Base-by-base conservation (phyloP, 441 rosid species). In the Biscutella laevigata region DNA sequence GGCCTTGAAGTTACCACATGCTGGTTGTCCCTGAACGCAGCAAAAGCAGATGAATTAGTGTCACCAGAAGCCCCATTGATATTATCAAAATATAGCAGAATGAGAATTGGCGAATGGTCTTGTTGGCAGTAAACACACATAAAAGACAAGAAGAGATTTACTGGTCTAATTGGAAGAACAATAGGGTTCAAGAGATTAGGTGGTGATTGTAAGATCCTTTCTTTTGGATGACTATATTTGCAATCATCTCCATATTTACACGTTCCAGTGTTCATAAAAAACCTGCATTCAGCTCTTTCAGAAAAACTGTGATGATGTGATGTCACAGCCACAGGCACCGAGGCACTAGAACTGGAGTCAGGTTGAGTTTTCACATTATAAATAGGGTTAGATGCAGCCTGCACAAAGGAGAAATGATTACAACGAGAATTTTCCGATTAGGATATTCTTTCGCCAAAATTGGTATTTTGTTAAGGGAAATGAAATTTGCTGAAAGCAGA, bases 211-310 rank as follows among this genome's bases (percentile, higher is more conserved):
- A 70, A 59, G 35, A 73, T 66, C 71, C 72, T 75, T 56, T 71
- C 84, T 37, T 66, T 69, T 0, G 81, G 83, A 64, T 83, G 95
- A 68, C 70, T 82, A 66, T 75, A 86, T 79, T 81, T 82, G 84
- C 91, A 82, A 37, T 81, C 83, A 26, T 76, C 69, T 68, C 95
- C 95, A 39, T 79, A 83, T 65, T 79, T 86, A 80, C 91, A 82
- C 13, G 77, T 71, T 24, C 95, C 95, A 1, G 69, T 79, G 71
- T 67, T 83, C 91, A 80, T 80, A 68, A 67, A 86, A 64, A 77
- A 68, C 14, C 86, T 72, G 69, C 95, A 86, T 61, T 77, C 86
- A 45, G 84, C 81, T 71, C 72, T 77, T 70, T 80, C 82, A 3
- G 84, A 77, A 22, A 74, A 67, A 68, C 62, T 65, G n/a, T n/a